These are phyloP conservation scores for Abortiporus biennis DNA, from an alignment of 1,284 basidiomycete genomes.

Conservation along the genomic window DNA sequence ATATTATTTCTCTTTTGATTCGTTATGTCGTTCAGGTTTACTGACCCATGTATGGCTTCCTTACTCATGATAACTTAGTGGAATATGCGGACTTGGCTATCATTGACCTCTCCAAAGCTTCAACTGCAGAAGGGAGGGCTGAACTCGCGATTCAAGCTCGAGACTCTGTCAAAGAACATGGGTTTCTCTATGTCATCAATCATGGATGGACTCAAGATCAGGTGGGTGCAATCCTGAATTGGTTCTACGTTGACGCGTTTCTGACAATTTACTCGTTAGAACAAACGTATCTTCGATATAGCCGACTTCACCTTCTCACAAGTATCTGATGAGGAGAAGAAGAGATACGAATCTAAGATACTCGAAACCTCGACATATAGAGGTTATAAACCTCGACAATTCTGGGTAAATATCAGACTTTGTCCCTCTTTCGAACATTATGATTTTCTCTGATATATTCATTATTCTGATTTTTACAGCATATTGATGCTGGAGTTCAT, in stretches of 20 bases:
- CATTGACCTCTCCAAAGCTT: slow-evolving; percentile 54
- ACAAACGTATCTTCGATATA: slow-evolving; percentile 54
- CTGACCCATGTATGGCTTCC: too few relatives aligned
- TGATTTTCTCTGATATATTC: neutral
- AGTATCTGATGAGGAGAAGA: slow-evolving; percentile 53
- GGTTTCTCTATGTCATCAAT: slow-evolving; percentile 60
- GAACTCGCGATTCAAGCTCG: slow-evolving; percentile 43
- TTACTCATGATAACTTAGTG: too few relatives aligned
- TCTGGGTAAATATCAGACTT: slow-evolving; percentile 35
- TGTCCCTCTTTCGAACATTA: neutral
- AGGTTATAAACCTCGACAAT: slow-evolving; percentile 53
- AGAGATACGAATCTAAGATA: slow-evolving; percentile 39
- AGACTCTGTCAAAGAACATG: slow-evolving; percentile 52
- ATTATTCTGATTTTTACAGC: slow-evolving; percentile 32
- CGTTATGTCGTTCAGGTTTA: too few relatives aligned
- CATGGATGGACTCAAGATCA: slow-evolving; percentile 46
- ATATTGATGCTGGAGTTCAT: slow-evolving; percentile 46
- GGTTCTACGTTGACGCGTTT: slow-evolving; percentile 1
- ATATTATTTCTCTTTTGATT: neutral
- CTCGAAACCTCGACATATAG: slow-evolving; percentile 47
- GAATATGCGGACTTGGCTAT: slow-evolving; percentile 63
- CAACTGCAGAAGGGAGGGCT: slow-evolving; percentile 38
- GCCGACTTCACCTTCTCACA: slow-evolving; percentile 53
- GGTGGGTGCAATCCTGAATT: slow-evolving; percentile 38
- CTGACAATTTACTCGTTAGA: slow-evolving; percentile 16